Evolutionary conservation across 768 basidiomycete species (phyloP), one percentile per base, ranked within the genome.

Genomic region (Jaapia argillacea): DNA sequence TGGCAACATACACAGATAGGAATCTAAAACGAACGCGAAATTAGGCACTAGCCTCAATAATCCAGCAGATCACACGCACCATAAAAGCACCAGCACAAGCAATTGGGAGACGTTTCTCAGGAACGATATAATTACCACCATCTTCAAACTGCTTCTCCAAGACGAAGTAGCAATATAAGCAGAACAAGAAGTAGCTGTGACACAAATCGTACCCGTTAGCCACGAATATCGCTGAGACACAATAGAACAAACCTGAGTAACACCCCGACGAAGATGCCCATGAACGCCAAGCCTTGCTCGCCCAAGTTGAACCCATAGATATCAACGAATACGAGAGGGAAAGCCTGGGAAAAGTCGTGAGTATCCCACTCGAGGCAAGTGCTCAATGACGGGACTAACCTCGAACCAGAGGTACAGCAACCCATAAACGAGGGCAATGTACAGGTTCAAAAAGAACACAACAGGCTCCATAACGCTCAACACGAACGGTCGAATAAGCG

Each of bases 251-350:
- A 38, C 10, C 13, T 13, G 37, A 38, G 21, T 33, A 38, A 10
- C 12, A 21, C 12, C 13, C 37, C 37, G 13, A 38, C 37, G 28
- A 33, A 33, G 10, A 33, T 33, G 28, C 28, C 28, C 37, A 38
- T 10, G 21, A 38, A 38, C 20, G 37, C 37, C 10, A 38, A 21
- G 13, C 37, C 37, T 10, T 38, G 10, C 37, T 38, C 10, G 37
- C 37, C 37, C 21, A 38, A 21, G 37, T 38, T 38, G 37, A 38
- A 38, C 37, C 37, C 37, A 38, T 38, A 21, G 7, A 10, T 38
- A 7, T 38, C 37, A 10, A 38, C 37, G 21, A 38, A 38, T 7
- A 38, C 21, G 37, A 38, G 12, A 12, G 10, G 10, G 28, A 33
- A 33, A 10, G 28, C 28, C 28, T 33, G 28, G 16, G 28, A 16